phyloP scores from a whole-genome alignment of 2,329 filamentous ascomycete species.

The Talaromyces sp. region DNA sequence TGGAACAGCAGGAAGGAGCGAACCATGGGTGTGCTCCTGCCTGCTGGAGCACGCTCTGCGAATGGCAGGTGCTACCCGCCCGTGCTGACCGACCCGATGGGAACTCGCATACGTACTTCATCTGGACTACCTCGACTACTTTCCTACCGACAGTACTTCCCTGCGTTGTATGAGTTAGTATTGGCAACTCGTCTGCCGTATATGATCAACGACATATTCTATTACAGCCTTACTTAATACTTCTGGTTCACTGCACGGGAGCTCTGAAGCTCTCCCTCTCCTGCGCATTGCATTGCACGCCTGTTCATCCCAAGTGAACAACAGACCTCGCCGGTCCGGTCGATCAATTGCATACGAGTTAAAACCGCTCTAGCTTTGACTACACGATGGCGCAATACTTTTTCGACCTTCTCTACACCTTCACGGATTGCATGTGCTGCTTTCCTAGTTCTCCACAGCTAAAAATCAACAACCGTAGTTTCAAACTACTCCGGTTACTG shows the following conservation, averaged over 20 bases:
- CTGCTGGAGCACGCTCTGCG: not conserved
- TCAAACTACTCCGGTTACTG: slow-evolving; percentile 89
- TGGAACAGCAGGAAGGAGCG: slow-evolving; percentile 3
- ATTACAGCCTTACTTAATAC: not conserved
- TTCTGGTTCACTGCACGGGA: not conserved
- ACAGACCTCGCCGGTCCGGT: not conserved
- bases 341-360: not conserved
- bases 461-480: slow-evolving; percentile 89
- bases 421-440: slow-evolving; percentile 93
- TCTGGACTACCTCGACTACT: not conserved
- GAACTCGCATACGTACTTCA: not conserved
- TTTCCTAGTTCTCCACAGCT: slow-evolving; percentile 91
- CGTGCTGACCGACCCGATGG: not conserved
- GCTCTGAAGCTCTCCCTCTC: not conserved
- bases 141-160: not conserved
- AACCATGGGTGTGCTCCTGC: slow-evolving; percentile 3
- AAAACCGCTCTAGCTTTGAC: not conserved
- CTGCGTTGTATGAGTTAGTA: not conserved
- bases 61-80: slow-evolving; percentile 3
- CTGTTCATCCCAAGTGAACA: not conserved
- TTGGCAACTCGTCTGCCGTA: not conserved
- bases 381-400: slow-evolving; percentile 71
- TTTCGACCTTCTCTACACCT: slow-evolving; percentile 81
- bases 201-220: not conserved
- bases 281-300: not conserved